Conservation (phyloP, 2,329 filamentous ascomycete species). For the Cucurbitaria berberidis region DNA sequence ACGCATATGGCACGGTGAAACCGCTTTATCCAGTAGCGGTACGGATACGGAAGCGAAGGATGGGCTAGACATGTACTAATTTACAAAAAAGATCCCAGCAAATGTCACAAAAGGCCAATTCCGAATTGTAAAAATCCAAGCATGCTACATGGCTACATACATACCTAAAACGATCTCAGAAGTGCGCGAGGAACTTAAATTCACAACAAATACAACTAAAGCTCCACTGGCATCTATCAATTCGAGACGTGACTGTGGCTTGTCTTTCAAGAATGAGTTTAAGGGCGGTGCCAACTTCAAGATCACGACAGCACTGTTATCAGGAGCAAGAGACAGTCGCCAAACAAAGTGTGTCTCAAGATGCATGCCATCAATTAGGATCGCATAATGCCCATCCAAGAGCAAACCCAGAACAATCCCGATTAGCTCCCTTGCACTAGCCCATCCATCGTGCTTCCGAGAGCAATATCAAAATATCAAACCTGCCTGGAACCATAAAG, state of each 20-base stretch:
- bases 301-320: slow-evolving; percentile 6
- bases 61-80: not conserved
- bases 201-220: no score
- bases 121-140: slow-evolving; percentile 12
- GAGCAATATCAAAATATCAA: no score
- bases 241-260: slow-evolving; percentile 6
- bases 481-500: no score
- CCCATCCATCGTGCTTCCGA: no score
- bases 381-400: no score
- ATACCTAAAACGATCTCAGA: no score
- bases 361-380: not conserved
- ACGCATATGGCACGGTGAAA: slow-evolving; percentile 28
- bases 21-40: slow-evolving; percentile 28
- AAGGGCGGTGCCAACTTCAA: slow-evolving; percentile 9
- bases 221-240: no score
- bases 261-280: slow-evolving; percentile 17
- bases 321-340: not conserved
- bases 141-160: no score
- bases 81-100: not conserved
- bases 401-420: no score
- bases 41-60: slow-evolving; percentile 32
- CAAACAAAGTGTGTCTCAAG: not conserved
- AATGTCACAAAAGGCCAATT: not conserved
- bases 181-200: no score
- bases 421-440: no score